phyloP scores from a whole-genome alignment of 2,329 filamentous ascomycete species.

The Ophiocordyceps camponoti-saundersi region DNA sequence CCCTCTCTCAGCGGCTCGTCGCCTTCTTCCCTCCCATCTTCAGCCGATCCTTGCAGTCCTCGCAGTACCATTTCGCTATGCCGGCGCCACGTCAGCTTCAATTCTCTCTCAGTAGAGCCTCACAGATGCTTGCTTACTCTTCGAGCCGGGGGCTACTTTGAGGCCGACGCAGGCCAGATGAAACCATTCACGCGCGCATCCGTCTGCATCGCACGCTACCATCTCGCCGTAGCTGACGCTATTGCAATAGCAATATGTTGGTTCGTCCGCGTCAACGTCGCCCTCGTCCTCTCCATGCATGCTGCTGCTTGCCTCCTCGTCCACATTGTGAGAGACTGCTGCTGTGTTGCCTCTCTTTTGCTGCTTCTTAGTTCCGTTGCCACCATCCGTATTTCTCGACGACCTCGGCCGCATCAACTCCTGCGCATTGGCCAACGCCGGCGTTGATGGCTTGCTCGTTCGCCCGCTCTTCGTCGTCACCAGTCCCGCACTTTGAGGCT shows the following conservation, averaged over 20 bases:
- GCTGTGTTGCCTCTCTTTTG: constrained; percentile 39
- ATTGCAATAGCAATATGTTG: constrained; percentile 65
- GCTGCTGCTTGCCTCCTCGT: constrained; percentile 22
- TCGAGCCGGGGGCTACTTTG: constrained; percentile 60
- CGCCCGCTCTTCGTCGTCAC: constrained; percentile 49
- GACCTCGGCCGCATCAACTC: constrained; percentile 37
- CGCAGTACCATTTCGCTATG: constrained; percentile 73
- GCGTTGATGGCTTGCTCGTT: constrained; percentile 50
- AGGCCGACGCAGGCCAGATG: constrained; percentile 69
- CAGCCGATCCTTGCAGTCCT: constrained; percentile 56
- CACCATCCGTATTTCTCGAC: constrained; percentile 26
- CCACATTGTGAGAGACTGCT: constrained; percentile 12
- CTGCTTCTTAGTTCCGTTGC: constrained; percentile 33
- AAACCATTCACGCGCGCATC: constrained; percentile 67
- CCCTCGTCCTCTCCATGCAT: constrained; percentile 27
- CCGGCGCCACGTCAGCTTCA: not conserved
- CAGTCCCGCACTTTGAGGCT: constrained; percentile 20
- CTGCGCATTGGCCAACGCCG: constrained; percentile 40
- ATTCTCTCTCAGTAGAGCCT: not conserved
- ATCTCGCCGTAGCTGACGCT: constrained; percentile 70
- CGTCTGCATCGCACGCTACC: constrained; percentile 63
- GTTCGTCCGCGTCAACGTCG: constrained; percentile 53
- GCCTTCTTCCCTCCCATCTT: constrained; percentile 36
- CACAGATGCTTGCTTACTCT: constrained; percentile 35
- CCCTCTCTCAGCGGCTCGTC: constrained; percentile 22